These are phyloP conservation scores for Mesembryanthemum crystallinum DNA, from an alignment of 148 eudicot species.

Conservation along the genomic window DNA sequence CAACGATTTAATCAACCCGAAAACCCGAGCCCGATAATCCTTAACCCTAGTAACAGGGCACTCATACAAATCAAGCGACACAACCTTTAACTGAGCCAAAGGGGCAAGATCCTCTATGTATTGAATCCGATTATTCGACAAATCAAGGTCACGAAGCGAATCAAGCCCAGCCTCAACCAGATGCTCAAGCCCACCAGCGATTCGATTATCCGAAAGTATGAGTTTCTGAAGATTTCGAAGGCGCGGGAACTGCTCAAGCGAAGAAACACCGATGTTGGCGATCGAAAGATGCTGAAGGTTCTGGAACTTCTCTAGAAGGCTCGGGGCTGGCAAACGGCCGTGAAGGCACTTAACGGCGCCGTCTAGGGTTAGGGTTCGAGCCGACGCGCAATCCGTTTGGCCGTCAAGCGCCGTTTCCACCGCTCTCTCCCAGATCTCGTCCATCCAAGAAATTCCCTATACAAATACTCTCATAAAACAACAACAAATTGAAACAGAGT, in stretches of 20 bases:
- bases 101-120: slow-evolving; percentile 67
- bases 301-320: slow-evolving; percentile 63
- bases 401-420: slow-evolving; percentile 91
- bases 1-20: slow-evolving; percentile 73
- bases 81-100: slow-evolving; percentile 58
- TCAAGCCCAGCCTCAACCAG: slow-evolving; percentile 66
- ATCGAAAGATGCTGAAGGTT: slow-evolving; percentile 72
- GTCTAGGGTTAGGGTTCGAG: slow-evolving; percentile 74
- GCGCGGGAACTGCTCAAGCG: slow-evolving; percentile 74
- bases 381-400: slow-evolving; percentile 44
- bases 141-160: slow-evolving; percentile 71
- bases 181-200: slow-evolving; percentile 66
- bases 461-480: slow-evolving; percentile 6
- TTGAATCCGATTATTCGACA: slow-evolving; percentile 79
- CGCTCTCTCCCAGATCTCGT: slow-evolving; percentile 96
- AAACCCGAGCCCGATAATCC: slow-evolving; percentile 81
- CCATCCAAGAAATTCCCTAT: slow-evolving; percentile 41
- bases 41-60: slow-evolving; percentile 90
- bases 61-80: slow-evolving; percentile 88
- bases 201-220: slow-evolving; percentile 75
- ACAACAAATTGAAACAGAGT: not conserved
- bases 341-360: slow-evolving; percentile 84
- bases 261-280: slow-evolving; percentile 74
- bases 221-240: slow-evolving; percentile 58
- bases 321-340: slow-evolving; percentile 74